These are phyloP conservation scores for Globisporangium heterothallicum DNA, from an alignment of 352 stramenopile species.

Conservation along the genomic window DNA sequence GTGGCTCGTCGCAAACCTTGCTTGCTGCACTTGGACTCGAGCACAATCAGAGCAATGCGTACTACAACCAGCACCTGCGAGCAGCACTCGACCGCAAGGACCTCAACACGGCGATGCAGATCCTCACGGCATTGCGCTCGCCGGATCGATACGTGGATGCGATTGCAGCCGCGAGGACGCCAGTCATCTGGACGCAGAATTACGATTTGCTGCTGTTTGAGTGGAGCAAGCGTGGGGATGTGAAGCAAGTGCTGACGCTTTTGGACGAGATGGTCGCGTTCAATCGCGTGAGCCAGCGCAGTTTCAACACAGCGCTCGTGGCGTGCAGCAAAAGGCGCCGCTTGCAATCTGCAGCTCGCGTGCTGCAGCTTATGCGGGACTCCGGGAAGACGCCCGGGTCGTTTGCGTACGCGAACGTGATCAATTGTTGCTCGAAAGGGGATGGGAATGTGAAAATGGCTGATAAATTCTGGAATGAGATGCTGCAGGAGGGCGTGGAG, in stretches of 20 bases:
- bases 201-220: conserved; percentile 61
- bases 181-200: conserved; percentile 30
- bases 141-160: conserved; percentile 10
- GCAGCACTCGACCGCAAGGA: conserved; percentile 27
- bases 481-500: conserved; percentile 29
- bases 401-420: conserved; percentile 52
- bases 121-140: conserved; percentile 11
- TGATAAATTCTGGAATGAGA: conserved; percentile 38
- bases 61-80: conserved; percentile 39
- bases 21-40: conserved; percentile 9
- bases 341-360: conserved; percentile 26
- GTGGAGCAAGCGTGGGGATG: conserved; percentile 29
- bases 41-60: conserved; percentile 24
- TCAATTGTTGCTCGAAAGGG: conserved; percentile 59
- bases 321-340: conserved; percentile 47
- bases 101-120: conserved; percentile 19
- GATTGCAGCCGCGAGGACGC: not conserved
- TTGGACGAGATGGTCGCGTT: conserved; percentile 44
- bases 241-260: conserved; percentile 39
- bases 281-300: conserved; percentile 32
- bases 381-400: conserved; percentile 20
- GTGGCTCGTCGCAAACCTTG: not conserved
- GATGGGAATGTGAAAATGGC: conserved; percentile 25
- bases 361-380: conserved; percentile 43
- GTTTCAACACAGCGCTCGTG: conserved; percentile 69